Percentiles rank a stretch among this genome's conserved stretches.
Evolutionary conservation across 495 filamentous ascomycete species (phyloP).

Genomic region (Podospora australis): DNA sequence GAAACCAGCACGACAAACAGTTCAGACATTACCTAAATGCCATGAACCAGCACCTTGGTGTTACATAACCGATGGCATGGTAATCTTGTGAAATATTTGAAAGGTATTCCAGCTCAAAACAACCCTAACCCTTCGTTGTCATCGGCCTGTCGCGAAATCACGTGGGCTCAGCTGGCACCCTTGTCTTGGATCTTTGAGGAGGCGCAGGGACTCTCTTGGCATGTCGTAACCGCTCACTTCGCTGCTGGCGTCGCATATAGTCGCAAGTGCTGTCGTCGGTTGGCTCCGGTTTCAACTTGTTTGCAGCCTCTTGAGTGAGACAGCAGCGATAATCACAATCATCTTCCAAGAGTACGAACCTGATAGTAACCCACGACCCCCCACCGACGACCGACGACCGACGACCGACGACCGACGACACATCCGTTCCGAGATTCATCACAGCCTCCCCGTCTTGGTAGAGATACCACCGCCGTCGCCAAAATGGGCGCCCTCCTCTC

Average conservation of each 20-base stretch:
- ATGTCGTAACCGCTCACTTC: neutral
- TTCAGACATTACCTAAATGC: neutral
- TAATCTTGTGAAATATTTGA: no score
- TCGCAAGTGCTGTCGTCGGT: neutral
- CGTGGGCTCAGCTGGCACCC: no score
- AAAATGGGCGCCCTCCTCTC: conserved; percentile 89
- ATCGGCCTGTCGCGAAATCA: no score
- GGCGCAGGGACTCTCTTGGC: neutral
- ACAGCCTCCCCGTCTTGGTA: neutral
- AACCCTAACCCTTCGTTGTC: neutral
- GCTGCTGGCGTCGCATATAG: no score
- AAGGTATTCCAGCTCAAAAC: neutral
- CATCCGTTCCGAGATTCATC: conserved; percentile 5
- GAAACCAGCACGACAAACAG: no score
- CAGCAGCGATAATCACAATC: no score
- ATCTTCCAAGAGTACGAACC: no score
- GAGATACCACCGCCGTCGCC: conserved; percentile 8
- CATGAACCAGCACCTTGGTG: neutral
- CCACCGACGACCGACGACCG: no score
- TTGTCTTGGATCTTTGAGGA: no score
- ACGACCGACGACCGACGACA: no score
- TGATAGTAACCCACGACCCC: neutral
- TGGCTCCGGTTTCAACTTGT: neutral
- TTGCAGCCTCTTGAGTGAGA: neutral
- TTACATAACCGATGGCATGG: no score